These are phyloP conservation scores for Spatholobus suberectus DNA, from an alignment of 306 rosid species.

Conservation along the genomic window DNA sequence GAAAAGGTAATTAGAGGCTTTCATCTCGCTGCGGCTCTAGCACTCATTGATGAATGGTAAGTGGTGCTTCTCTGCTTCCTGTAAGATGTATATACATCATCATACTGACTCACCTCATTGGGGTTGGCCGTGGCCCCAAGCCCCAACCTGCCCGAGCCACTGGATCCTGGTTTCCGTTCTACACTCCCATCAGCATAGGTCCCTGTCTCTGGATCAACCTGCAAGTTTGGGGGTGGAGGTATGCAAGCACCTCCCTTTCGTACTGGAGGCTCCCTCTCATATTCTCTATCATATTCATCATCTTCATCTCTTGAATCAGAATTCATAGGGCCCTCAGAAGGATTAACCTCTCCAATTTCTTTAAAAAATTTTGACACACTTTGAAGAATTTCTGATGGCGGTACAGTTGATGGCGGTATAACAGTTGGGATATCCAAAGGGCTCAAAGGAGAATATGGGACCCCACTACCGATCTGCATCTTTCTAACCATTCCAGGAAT, in stretches of 20 bases:
- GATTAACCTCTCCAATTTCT: slow-evolving; percentile 96
- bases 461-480: slow-evolving; percentile 99
- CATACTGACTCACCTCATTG: slow-evolving; percentile 90
- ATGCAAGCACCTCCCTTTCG: slow-evolving; percentile 98
- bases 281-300: slow-evolving; percentile 60
- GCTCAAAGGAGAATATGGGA: slow-evolving; percentile 92
- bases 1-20: neutral
- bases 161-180: slow-evolving; percentile 71
- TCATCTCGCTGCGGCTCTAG: slow-evolving; percentile 75
- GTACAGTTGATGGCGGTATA: slow-evolving; percentile 78
- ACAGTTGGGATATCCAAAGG: slow-evolving; percentile 94
- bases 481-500: slow-evolving; percentile 98
- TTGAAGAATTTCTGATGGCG: slow-evolving; percentile 84
- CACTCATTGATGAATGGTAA: slow-evolving; percentile 92
- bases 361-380: slow-evolving; percentile 87
- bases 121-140: slow-evolving; percentile 90
- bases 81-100: slow-evolving; percentile 95
- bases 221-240: slow-evolving; percentile 92
- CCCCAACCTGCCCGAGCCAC: slow-evolving; percentile 83
- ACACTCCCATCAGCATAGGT: slow-evolving; percentile 87
- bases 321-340: slow-evolving; percentile 85
- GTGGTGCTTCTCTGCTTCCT: slow-evolving; percentile 97
- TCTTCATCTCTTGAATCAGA: slow-evolving; percentile 77
- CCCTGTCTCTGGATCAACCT: slow-evolving; percentile 92
- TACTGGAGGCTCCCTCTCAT: slow-evolving; percentile 61